Conservation (phyloP, 2,329 filamentous ascomycete genomes). For the Helicocarpus griseus region DNA sequence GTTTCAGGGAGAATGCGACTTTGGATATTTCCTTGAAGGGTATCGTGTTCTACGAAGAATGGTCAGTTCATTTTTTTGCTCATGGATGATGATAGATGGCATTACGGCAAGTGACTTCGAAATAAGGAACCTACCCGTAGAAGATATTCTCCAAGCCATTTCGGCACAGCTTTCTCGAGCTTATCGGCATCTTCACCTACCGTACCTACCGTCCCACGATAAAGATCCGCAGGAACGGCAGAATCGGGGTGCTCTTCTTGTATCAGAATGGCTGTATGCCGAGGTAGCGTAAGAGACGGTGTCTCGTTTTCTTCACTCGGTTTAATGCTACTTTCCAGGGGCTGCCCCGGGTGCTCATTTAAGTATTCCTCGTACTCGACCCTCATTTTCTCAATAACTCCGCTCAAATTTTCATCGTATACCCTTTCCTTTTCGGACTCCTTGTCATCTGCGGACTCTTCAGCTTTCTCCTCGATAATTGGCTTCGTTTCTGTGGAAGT, state of each 20-base stretch:
- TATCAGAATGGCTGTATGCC: slow-evolving; percentile 51
- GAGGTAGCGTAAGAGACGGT: slow-evolving; percentile 34
- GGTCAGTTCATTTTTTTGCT: background rate
- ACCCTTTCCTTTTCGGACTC: slow-evolving; percentile 43
- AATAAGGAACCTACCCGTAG: slow-evolving; percentile 46
- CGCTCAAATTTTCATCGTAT: slow-evolving; percentile 37
- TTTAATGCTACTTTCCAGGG: slow-evolving; percentile 29
- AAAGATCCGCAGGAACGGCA: slow-evolving; percentile 69
- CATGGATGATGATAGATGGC: background rate
- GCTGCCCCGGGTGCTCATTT: slow-evolving; percentile 27
- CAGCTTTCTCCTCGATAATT: slow-evolving; percentile 62
- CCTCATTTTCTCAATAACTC: slow-evolving; percentile 36
- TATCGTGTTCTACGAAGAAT: slow-evolving; percentile 54
- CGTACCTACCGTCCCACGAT: slow-evolving; percentile 74
- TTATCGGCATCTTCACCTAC: slow-evolving; percentile 68
- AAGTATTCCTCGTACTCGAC: slow-evolving; percentile 38
- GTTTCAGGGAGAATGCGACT: slow-evolving; percentile 85
- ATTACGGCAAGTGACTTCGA: background rate
- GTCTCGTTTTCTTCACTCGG: slow-evolving; percentile 38
- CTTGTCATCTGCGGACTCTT: slow-evolving; percentile 42
- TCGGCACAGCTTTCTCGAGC: slow-evolving; percentile 76
- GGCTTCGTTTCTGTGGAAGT: slow-evolving; percentile 60
- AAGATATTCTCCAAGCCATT: slow-evolving; percentile 86
- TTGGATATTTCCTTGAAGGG: slow-evolving; percentile 88
- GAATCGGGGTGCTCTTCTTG: slow-evolving; percentile 56